Conservation (phyloP, 345 rosid genomes). For the Camelina sativa region DNA sequence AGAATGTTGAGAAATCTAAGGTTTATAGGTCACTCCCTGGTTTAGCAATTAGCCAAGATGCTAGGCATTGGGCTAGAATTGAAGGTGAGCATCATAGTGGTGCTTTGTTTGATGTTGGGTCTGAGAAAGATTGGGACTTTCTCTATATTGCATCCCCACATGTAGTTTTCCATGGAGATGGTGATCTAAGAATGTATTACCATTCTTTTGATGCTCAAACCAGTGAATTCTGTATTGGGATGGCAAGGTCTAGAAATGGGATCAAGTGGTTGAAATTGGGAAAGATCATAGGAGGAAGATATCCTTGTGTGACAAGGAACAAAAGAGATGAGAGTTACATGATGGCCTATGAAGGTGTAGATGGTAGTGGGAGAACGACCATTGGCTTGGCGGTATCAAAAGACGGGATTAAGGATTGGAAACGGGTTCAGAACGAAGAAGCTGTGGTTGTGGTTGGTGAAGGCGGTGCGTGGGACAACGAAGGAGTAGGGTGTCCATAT, state of each 20-base stretch:
- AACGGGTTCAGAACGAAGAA: slow-evolving; percentile 49
- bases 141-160: slow-evolving; percentile 69
- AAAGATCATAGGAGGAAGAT: slow-evolving; percentile 66
- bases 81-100: slow-evolving; percentile 91
- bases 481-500: slow-evolving; percentile 72
- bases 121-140: slow-evolving; percentile 80
- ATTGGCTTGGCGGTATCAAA: slow-evolving; percentile 68
- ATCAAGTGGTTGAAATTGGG: slow-evolving; percentile 78
- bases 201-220: slow-evolving; percentile 67
- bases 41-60: slow-evolving; percentile 84
- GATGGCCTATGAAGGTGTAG: slow-evolving; percentile 78
- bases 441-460: slow-evolving; percentile 50
- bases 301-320: slow-evolving; percentile 63
- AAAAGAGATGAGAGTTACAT: slow-evolving; percentile 64
- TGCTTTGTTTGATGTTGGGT: slow-evolving; percentile 78
- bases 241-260: slow-evolving; percentile 89
- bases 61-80: slow-evolving; percentile 88
- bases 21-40: slow-evolving; percentile 67
- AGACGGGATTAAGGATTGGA: slow-evolving; percentile 72
- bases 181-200: slow-evolving; percentile 84
- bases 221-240: slow-evolving; percentile 58
- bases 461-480: slow-evolving; percentile 63
- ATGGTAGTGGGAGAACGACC: slow-evolving; percentile 50
- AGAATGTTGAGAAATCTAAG: slow-evolving; percentile 26
- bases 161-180: slow-evolving; percentile 66